These are phyloP conservation scores for Tardiomyces digboiensis DNA, from an alignment of 1,139 yeast genomes.

Conservation along the genomic window DNA sequence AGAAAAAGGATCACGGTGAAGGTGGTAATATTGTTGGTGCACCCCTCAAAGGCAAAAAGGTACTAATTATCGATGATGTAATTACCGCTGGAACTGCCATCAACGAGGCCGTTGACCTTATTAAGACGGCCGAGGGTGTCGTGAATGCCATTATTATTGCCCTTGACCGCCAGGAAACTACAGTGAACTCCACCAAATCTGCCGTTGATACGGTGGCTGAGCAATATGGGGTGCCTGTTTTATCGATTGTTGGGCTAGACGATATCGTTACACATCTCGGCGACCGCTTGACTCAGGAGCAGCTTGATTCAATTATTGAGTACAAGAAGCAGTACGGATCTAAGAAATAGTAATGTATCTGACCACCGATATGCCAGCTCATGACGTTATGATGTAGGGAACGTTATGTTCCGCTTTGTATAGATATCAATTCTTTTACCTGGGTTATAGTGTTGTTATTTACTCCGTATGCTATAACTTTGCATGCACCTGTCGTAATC, in stretches of 20 bases:
- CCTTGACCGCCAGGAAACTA: conserved; percentile 89
- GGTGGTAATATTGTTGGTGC: conserved; percentile 95
- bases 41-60: conserved; percentile 54
- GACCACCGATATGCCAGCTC: too few relatives aligned
- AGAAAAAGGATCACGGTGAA: conserved; percentile 97
- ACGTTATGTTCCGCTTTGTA: too few relatives aligned
- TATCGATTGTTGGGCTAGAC: conserved; percentile 66
- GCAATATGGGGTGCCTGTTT: conserved; percentile 70
- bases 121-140: conserved; percentile 56
- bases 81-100: conserved; percentile 99
- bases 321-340: conserved; percentile 25
- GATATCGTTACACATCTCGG: conserved; percentile 63
- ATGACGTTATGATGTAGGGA: too few relatives aligned
- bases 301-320: conserved; percentile 24
- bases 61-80: conserved; percentile 89
- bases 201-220: conserved; percentile 77
- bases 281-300: conserved; percentile 35
- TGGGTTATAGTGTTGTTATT: too few relatives aligned
- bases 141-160: conserved; percentile 86
- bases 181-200: conserved; percentile 54
- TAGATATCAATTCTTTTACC: too few relatives aligned
- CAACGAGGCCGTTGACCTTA: conserved; percentile 83
- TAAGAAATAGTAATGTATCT: background rate
- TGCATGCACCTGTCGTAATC: too few relatives aligned
- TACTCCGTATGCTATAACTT: too few relatives aligned